phyloP scores from a whole-genome alignment of 2,329 filamentous ascomycete genomes.

The Rhytidhysteron rufulum region DNA sequence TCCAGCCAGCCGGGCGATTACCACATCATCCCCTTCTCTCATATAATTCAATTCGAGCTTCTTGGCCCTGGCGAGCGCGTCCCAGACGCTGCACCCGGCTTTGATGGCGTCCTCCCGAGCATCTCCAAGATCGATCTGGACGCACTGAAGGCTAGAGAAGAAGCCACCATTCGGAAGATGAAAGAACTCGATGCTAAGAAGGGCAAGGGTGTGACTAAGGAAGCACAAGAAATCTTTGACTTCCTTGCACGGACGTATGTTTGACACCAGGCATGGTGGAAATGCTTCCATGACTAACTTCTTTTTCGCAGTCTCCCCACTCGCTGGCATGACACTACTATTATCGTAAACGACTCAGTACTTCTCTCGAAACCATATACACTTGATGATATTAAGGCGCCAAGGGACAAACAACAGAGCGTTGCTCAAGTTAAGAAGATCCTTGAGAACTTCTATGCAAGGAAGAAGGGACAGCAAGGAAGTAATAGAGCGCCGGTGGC shows the following conservation, averaged over 20 bases:
- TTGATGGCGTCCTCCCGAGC: conserved; percentile 41
- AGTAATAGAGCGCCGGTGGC: conserved; percentile 10
- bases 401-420: conserved; percentile 39
- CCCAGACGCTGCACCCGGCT: conserved; percentile 36
- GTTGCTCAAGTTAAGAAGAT: conserved; percentile 43
- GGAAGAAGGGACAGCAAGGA: conserved; percentile 31
- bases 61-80: conserved; percentile 37
- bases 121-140: conserved; percentile 53
- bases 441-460: conserved; percentile 42
- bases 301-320: conserved; percentile 44
- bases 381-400: conserved; percentile 50
- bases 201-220: conserved; percentile 58
- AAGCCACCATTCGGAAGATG: conserved; percentile 52
- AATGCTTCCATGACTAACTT: too few species aligned
- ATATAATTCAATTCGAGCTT: conserved; percentile 56
- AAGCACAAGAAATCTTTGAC: conserved; percentile 63
- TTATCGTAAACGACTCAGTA: conserved; percentile 59
- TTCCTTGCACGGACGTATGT: conserved; percentile 55
- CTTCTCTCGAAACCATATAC: conserved; percentile 57
- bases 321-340: conserved; percentile 56
- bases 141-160: conserved; percentile 53
- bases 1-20: conserved; percentile 50
- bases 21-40: conserved; percentile 57
- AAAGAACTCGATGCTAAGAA: conserved; percentile 56
- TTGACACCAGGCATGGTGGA: background rate